These are phyloP conservation scores for Pythium scleroteichum DNA, from an alignment of 352 stramenopile species.

Conservation along the genomic window DNA sequence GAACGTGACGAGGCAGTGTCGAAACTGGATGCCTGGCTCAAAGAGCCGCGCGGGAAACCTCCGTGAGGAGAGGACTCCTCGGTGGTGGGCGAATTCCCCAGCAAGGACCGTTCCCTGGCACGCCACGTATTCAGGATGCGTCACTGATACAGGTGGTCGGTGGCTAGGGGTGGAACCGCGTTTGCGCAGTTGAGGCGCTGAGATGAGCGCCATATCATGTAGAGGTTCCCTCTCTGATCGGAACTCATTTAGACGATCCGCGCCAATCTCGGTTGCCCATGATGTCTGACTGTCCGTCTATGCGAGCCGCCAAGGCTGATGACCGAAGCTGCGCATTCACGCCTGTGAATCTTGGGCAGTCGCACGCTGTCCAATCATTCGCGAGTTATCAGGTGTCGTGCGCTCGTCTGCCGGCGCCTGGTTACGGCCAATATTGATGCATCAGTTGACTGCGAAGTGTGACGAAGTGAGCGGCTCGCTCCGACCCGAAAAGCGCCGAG, in stretches of 20 bases:
- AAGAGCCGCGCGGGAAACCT: neutral
- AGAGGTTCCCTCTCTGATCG: constrained; percentile 17
- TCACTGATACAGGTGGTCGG: too few relatives aligned
- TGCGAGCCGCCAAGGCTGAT: too few relatives aligned
- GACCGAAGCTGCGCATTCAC: neutral
- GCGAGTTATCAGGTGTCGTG: neutral
- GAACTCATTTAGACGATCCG: constrained; percentile 8
- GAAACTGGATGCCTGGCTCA: neutral
- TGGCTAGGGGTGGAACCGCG: too few relatives aligned
- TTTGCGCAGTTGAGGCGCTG: too few relatives aligned
- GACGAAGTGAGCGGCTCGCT: neutral
- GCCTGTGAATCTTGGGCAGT: neutral
- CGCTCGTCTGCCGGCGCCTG: neutral
- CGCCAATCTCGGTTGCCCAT: neutral
- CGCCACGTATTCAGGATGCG: too few relatives aligned
- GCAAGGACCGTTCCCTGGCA: too few relatives aligned
- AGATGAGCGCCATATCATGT: too few relatives aligned
- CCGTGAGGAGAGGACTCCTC: neutral
- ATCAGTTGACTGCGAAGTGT: neutral
- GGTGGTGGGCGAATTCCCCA: neutral
- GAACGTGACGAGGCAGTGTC: constrained; percentile 8
- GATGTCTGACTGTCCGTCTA: too few relatives aligned
- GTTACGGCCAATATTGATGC: too few relatives aligned
- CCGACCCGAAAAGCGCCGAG: neutral
- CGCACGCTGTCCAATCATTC: neutral